Conservation (phyloP, 805 yeast genomes). For the Sugiyamaella valdiviana region DNA sequence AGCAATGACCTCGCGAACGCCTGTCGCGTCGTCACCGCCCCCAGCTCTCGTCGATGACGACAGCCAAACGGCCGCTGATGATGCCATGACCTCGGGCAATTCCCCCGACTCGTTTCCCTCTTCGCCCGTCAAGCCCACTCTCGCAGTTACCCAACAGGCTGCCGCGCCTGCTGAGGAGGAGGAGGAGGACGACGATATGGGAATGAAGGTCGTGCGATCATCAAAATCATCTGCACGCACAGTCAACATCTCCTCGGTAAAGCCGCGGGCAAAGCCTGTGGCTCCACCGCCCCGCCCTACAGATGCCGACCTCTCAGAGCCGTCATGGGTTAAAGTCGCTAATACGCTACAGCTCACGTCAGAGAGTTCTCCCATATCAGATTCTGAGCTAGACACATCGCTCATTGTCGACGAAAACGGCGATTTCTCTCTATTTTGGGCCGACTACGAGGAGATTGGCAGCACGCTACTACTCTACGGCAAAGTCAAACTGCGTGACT, state of each 20-base stretch:
- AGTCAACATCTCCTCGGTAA: constrained; percentile 5
- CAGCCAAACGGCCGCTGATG: constrained; percentile 9
- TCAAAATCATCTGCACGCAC: not conserved
- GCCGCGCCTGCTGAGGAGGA: constrained; percentile 2
- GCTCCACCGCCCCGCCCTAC: not conserved
- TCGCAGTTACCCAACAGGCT: not conserved
- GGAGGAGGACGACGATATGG: constrained; percentile 44
- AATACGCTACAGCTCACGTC: constrained; percentile 1
- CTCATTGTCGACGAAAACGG: constrained; percentile 37
- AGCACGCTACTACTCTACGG: constrained; percentile 71
- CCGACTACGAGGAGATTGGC: constrained; percentile 78
- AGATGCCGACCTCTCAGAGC: not conserved
- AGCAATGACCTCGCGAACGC: not conserved
- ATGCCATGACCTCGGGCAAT: constrained; percentile 3
- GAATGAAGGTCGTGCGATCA: constrained; percentile 11
- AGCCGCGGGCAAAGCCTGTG: not conserved
- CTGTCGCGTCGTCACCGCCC: constrained; percentile 13
- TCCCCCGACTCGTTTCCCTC: not conserved
- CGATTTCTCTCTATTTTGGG: constrained; percentile 72
- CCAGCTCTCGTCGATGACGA: constrained; percentile 1
- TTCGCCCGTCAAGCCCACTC: not conserved
- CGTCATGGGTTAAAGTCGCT: not conserved
- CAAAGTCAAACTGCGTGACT: constrained; percentile 51
- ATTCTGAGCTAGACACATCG: not conserved
- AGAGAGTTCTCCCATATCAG: not conserved